phyloP scores from a whole-genome alignment of 1,139 yeast species.

The Geotrichum histeridarum region DNA sequence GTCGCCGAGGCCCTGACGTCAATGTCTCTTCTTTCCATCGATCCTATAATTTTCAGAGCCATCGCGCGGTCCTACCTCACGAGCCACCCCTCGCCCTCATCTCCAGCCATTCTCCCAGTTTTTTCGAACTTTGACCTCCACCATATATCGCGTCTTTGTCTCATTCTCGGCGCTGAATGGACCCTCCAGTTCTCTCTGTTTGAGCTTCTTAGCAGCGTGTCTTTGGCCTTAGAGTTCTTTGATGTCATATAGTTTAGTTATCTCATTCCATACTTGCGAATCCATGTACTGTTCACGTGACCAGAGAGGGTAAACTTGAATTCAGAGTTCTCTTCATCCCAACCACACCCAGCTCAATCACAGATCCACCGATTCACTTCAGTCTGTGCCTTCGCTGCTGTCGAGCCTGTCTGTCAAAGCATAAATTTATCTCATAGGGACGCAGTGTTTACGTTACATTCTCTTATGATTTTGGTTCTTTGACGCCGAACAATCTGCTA shows the following conservation, averaged over 20 bases:
- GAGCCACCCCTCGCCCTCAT: neutral
- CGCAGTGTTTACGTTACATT: too few relatives aligned
- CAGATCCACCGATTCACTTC: constrained; percentile 2
- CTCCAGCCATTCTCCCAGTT: neutral
- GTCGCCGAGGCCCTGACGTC: neutral
- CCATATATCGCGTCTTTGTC: neutral
- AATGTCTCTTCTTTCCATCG: neutral
- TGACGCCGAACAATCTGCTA: too few relatives aligned
- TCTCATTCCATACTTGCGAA: neutral
- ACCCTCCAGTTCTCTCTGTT: neutral
- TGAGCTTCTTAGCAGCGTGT: neutral
- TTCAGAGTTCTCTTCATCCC: constrained; percentile 1
- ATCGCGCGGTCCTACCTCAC: neutral
- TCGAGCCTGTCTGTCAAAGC: neutral
- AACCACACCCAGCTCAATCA: constrained; percentile 6
- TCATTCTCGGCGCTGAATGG: neutral
- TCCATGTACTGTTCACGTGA: constrained; percentile 4
- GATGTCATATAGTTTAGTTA: neutral
- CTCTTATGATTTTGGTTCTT: too few relatives aligned
- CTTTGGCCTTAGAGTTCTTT: neutral
- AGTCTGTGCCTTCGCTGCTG: neutral
- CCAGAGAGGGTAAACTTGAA: constrained; percentile 4
- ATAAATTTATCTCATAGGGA: neutral
- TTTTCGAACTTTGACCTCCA: neutral
- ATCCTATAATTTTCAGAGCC: neutral